Evolutionary conservation across 2,329 filamentous ascomycete genomes (phyloP).

Genomic region (Xylariomycetidae sp.): DNA sequence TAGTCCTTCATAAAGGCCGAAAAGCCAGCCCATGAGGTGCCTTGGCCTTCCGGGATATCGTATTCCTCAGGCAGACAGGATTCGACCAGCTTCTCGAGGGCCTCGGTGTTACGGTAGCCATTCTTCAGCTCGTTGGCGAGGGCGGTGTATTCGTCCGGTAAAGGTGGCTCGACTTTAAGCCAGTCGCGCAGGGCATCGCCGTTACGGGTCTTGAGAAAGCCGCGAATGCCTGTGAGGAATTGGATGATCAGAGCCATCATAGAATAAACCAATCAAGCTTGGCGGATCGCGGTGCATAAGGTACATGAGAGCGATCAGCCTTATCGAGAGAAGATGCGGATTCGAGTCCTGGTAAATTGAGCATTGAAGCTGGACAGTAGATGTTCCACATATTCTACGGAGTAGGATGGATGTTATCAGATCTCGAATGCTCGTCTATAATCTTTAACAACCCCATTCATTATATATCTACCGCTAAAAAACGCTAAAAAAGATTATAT

Average conservation of each 20-base stretch:
- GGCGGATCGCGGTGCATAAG: too few relatives aligned
- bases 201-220: slow-evolving; percentile 58
- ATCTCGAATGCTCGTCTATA: too few relatives aligned
- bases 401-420: too few relatives aligned
- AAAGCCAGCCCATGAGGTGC: slow-evolving; percentile 70
- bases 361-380: too few relatives aligned
- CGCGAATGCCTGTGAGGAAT: slow-evolving; percentile 63
- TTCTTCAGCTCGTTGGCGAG: slow-evolving; percentile 64
- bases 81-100: slow-evolving; percentile 60
- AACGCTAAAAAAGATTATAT: too few relatives aligned
- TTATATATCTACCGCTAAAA: too few relatives aligned
- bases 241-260: slow-evolving; percentile 60
- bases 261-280: too few relatives aligned
- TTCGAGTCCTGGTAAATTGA: too few relatives aligned
- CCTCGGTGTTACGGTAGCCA: slow-evolving; percentile 47
- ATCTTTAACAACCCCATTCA: too few relatives aligned
- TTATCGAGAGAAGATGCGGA: too few relatives aligned
- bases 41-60: slow-evolving; percentile 58
- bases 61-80: slow-evolving; percentile 60
- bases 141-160: slow-evolving; percentile 61
- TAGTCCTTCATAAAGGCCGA: slow-evolving; percentile 77
- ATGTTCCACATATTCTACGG: too few relatives aligned
- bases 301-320: too few relatives aligned
- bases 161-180: slow-evolving; percentile 69
- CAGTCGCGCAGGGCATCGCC: slow-evolving; percentile 63